Base-by-base conservation (phyloP, 768 basidiomycete species). In the Ramaria sp. region DNA sequence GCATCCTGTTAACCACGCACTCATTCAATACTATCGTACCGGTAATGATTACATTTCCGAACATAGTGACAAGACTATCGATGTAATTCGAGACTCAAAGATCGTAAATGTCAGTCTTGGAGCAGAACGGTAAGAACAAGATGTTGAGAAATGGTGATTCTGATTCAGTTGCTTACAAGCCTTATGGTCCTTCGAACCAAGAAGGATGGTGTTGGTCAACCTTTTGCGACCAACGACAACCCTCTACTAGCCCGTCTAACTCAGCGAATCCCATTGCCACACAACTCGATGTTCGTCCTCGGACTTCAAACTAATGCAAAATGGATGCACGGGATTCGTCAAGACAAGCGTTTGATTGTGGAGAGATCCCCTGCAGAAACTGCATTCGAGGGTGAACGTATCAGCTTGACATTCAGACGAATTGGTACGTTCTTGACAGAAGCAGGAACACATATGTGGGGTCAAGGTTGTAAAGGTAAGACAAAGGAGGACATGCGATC, bases 51-150 rank as follows among this genome's bases (percentile, higher is more conserved):
- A 83, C 66, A 90, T 90, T 58, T 88, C 87, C 0, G 87, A 89
- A 60, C 88, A 91, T 65, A 85, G 85, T 0, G 88, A 91, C 66
- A 91, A 91, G 69, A 91, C 88, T 5, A 77, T 90, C 60, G 88
- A 91, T 64, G 77, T 91, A 59, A 78, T 83, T 3, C 78, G 74
- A 13, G 82, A 79, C 30, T 85, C 86, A 6, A 79, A 72, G 52
- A 83, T 90, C 58, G 85, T 87, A 57, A 91, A 91, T 56, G 82
- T 90, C 58, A 86, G 83, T 61, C 71, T 90, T 13, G 88, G 88
- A 5, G 86, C 88, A 1, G 79, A 83, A 64, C 78, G 51, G 51
- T 52, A 41, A 18, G 56, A 28, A 27, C 32, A 20, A 8, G 27
- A 44, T 24, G 10, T 38, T 38, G 13, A 34, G 3, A 2, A 34